These are phyloP conservation scores for Trichoderma sp. DNA, from an alignment of 2,329 filamentous ascomycete species.

Conservation along the genomic window DNA sequence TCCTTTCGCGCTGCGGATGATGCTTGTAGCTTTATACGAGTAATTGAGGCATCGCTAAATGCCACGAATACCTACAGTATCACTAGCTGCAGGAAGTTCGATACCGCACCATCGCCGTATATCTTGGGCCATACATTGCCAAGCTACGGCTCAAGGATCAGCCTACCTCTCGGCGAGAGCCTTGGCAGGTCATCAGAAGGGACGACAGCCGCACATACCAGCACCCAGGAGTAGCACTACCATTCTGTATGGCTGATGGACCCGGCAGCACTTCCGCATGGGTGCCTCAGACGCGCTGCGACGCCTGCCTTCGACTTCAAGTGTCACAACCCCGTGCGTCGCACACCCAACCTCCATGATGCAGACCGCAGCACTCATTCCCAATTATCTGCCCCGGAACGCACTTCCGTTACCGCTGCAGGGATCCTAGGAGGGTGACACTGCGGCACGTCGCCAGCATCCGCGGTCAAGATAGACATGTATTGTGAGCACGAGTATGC, in stretches of 20 bases:
- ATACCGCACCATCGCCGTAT: conserved; percentile 1
- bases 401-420: conserved; percentile 11
- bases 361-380: conserved; percentile 6
- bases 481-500: not conserved
- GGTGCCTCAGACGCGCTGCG: not conserved
- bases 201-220: conserved; percentile 2
- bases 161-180: conserved; percentile 10
- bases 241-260: not conserved
- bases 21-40: not conserved
- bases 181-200: conserved; percentile 14
- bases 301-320: conserved; percentile 5
- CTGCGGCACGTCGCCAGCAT: conserved; percentile 16
- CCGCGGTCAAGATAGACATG: conserved; percentile 19
- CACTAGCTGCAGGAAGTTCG: not conserved
- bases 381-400: not conserved
- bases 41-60: not conserved
- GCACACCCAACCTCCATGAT: not conserved
- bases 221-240: not conserved
- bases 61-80: not conserved
- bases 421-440: conserved; percentile 23
- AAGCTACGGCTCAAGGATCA: conserved; percentile 12
- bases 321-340: not conserved
- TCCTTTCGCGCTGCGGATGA: not conserved
- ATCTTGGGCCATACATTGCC: conserved; percentile 10
- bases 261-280: not conserved